A percentile compares a stretch with the other conserved stretches of the same genome.
phyloP scores from a whole-genome alignment of 1,284 basidiomycete species.

The Ganoderma lingzhi region DNA sequence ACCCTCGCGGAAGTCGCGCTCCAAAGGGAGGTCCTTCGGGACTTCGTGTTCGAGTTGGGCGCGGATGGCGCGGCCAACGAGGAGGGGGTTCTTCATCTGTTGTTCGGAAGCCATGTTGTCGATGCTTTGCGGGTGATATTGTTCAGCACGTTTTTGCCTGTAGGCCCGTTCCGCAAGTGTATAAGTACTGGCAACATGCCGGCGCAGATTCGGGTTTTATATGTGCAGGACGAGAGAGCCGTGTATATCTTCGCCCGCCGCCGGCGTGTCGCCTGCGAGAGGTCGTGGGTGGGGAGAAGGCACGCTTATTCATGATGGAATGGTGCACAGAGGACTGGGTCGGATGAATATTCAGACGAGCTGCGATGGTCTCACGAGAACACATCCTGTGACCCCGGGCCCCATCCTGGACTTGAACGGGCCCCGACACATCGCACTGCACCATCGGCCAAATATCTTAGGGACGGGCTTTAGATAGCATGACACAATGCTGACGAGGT shows the following conservation, averaged over 20 bases:
- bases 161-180: not conserved
- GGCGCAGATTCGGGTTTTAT: constrained; percentile 17
- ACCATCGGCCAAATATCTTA: constrained; percentile 1
- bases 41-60: constrained; percentile 47
- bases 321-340: constrained; percentile 19
- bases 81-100: constrained; percentile 48
- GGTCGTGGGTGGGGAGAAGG: constrained; percentile 27
- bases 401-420: constrained; percentile 20
- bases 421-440: constrained; percentile 19
- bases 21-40: constrained; percentile 46
- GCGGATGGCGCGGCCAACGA: constrained; percentile 47
- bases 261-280: constrained; percentile 22
- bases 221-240: constrained; percentile 9
- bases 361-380: constrained; percentile 26
- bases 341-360: constrained; percentile 16
- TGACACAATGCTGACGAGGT: not conserved
- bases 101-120: constrained; percentile 37
- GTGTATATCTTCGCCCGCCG: constrained; percentile 28
- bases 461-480: not conserved
- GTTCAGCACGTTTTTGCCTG: not conserved
- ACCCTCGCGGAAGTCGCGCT: constrained; percentile 46
- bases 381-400: constrained; percentile 26
- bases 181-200: constrained; percentile 13
- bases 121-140: not conserved
- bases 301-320: constrained; percentile 24